A percentile compares a stretch with the other conserved stretches of the same genome.
Evolutionary conservation across 1,139 yeast species (phyloP).

Genomic region (Lodderomyces parapsilosis): DNA sequence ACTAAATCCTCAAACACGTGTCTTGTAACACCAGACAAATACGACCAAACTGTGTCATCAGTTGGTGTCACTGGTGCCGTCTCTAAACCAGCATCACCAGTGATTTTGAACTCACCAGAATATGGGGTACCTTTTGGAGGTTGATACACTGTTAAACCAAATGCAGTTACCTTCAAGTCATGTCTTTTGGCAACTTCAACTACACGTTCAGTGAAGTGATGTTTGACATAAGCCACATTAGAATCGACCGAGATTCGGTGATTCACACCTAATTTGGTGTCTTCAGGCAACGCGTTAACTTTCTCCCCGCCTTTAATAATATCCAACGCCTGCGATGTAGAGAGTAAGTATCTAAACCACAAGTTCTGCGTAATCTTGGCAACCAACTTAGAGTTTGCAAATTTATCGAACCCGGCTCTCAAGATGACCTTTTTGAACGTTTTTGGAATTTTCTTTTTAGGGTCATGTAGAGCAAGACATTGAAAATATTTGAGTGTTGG

Average conservation of each 20-base stretch:
- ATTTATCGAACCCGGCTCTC: slow-evolving; percentile 33
- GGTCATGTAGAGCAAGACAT: slow-evolving; percentile 37
- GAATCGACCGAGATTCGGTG: slow-evolving; percentile 31
- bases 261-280: slow-evolving; percentile 29
- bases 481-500: slow-evolving; percentile 34
- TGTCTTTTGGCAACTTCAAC: slow-evolving; percentile 30
- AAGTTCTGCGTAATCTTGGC: slow-evolving; percentile 17
- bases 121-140: slow-evolving; percentile 13
- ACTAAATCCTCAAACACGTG: slow-evolving; percentile 45
- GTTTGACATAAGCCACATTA: slow-evolving; percentile 20
- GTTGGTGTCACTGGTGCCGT: slow-evolving; percentile 40
- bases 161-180: slow-evolving; percentile 22
- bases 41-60: slow-evolving; percentile 39
- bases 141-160: slow-evolving; percentile 21
- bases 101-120: slow-evolving; percentile 27
- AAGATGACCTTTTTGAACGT: slow-evolving; percentile 26
- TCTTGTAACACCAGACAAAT: slow-evolving; percentile 43
- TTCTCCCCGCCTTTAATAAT: slow-evolving; percentile 39
- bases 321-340: slow-evolving; percentile 40
- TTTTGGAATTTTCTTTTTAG: slow-evolving; percentile 19
- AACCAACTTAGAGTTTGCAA: slow-evolving; percentile 30
- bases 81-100: slow-evolving; percentile 20
- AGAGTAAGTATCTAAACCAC: slow-evolving; percentile 26
- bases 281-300: slow-evolving; percentile 43
- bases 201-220: slow-evolving; percentile 22